These are phyloP conservation scores for Scheffersomyces cryptocercus DNA, from an alignment of 1,139 yeast species.

Conservation along the genomic window DNA sequence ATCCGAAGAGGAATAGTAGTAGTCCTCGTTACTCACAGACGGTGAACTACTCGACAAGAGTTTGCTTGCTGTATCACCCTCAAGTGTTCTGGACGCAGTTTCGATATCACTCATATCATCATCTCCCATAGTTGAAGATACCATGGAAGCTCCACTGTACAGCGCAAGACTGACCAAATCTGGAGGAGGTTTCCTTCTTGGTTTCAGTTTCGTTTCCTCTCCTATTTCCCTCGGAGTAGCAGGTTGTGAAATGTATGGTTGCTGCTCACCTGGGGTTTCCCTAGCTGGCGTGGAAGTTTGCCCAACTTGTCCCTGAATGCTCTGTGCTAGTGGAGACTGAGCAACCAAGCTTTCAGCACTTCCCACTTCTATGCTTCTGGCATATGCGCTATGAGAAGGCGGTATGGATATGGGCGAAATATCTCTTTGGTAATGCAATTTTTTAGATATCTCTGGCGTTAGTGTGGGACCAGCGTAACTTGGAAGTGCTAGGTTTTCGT, in stretches of 20 bases:
- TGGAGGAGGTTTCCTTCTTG: constrained; percentile 25
- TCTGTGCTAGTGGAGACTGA: neutral
- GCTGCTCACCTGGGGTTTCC: neutral
- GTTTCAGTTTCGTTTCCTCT: constrained; percentile 6
- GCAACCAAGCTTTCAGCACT: neutral
- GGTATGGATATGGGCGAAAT: neutral
- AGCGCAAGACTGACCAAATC: constrained; percentile 2
- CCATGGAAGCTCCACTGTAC: constrained; percentile 1
- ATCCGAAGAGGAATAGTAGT: too few species aligned
- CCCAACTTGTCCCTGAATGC: neutral
- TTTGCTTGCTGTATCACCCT: constrained; percentile 2
- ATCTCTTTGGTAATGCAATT: neutral
- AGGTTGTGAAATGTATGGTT: too few species aligned
- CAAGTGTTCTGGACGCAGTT: constrained; percentile 3
- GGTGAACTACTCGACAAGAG: too few species aligned
- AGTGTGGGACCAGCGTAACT: too few species aligned
- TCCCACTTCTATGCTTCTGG: neutral
- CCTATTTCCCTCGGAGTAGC: too few species aligned
- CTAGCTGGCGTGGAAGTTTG: too few species aligned
- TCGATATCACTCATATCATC: neutral
- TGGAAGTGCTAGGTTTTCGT: too few species aligned
- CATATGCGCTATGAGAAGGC: neutral
- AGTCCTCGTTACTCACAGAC: too few species aligned
- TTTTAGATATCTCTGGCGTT: neutral
- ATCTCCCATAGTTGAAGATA: neutral